Evolutionary conservation across 225 moss, liverwort and hornwort species (phyloP).

Genomic region (Asterella californica): DNA sequence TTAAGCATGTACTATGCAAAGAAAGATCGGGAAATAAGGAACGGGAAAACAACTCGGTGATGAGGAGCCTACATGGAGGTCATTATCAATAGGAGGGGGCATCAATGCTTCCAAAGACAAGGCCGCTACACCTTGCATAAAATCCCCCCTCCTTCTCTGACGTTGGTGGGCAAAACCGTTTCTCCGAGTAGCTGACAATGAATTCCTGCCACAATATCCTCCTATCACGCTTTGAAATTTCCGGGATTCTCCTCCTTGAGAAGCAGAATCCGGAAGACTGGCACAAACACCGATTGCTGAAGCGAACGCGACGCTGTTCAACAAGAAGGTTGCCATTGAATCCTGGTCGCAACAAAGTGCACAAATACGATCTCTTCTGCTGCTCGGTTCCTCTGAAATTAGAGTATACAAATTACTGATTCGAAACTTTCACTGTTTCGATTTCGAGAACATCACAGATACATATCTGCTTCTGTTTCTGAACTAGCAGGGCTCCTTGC

Average conservation of each 20-base stretch:
- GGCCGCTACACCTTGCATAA: neutral
- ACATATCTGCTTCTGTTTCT: neutral
- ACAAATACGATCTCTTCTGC: neutral
- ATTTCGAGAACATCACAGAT: neutral
- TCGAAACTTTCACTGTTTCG: neutral
- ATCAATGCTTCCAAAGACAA: constrained; percentile 33
- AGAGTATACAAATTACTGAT: neutral
- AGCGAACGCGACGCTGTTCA: neutral
- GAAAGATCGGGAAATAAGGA: neutral
- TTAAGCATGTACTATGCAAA: neutral
- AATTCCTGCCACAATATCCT: neutral
- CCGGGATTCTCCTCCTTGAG: neutral
- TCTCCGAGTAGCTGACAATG: no score
- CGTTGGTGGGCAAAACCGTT: neutral
- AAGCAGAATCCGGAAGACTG: neutral
- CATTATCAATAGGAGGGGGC: constrained; percentile 79
- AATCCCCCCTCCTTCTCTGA: neutral
- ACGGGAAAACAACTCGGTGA: neutral
- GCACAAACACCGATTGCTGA: neutral
- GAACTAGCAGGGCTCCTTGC: no score
- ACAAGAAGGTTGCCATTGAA: neutral
- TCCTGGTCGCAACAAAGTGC: neutral
- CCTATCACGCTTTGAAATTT: neutral
- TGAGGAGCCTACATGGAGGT: constrained; percentile 63
- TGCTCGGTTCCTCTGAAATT: neutral